phyloP scores from a whole-genome alignment of 2,329 filamentous ascomycete genomes.

The Grosmannia clavigera region DNA sequence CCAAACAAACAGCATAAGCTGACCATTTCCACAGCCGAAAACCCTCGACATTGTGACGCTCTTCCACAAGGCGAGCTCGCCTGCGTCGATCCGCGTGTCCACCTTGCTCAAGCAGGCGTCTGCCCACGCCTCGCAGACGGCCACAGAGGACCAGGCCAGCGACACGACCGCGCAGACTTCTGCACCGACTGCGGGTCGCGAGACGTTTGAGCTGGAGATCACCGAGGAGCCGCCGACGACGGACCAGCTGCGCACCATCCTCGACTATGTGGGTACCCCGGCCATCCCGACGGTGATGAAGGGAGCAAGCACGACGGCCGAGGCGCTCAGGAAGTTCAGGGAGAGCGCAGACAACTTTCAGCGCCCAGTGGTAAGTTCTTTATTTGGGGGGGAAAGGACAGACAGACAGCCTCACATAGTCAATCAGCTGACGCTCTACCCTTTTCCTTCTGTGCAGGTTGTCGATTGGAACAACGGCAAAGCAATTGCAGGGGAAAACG shows the following conservation, averaged over 20 bases:
- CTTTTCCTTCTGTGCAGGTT: conserved; percentile 27
- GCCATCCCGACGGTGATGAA: conserved; percentile 52
- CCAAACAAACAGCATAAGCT: not conserved
- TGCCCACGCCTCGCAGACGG: conserved; percentile 51
- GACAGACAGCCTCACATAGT: not conserved
- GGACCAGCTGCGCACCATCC: conserved; percentile 23
- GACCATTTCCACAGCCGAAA: conserved; percentile 46
- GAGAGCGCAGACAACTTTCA: conserved; percentile 56
- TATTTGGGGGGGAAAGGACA: no score
- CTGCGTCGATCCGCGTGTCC: conserved; percentile 60
- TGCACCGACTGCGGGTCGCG: conserved; percentile 27
- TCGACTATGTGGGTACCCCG: conserved; percentile 43
- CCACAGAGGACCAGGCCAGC: conserved; percentile 64
- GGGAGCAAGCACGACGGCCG: conserved; percentile 60
- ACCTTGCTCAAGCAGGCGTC: conserved; percentile 72
- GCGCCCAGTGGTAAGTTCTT: conserved; percentile 57
- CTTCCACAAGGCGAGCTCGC: conserved; percentile 74
- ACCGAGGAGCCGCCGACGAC: conserved; percentile 46
- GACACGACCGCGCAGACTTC: conserved; percentile 32
- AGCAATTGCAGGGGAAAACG: conserved; percentile 62
- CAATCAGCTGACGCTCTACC: not conserved
- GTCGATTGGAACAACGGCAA: conserved; percentile 93
- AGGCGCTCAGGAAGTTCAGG: conserved; percentile 71
- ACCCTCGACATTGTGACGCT: conserved; percentile 85
- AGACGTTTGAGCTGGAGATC: conserved; percentile 65